Conservation (phyloP, 2,329 filamentous ascomycete genomes). For the Hirsutella thompsonii region DNA sequence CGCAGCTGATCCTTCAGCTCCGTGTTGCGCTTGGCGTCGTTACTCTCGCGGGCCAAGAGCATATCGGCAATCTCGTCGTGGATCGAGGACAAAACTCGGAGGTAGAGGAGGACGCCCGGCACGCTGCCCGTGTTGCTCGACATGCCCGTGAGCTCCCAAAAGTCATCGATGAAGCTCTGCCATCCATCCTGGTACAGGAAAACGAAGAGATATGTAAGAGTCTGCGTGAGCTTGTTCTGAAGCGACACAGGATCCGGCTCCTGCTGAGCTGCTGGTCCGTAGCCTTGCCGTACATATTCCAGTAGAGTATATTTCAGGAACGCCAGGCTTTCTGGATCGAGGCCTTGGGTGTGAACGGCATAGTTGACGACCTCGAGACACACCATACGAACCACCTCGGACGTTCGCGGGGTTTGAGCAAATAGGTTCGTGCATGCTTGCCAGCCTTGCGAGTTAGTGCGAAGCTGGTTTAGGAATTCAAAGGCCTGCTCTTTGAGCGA, state of each 20-base stretch:
- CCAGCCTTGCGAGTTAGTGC: slow-evolving; percentile 75
- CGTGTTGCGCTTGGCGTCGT: slow-evolving; percentile 74
- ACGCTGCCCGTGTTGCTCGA: slow-evolving; percentile 56
- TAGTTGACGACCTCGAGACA: slow-evolving; percentile 89
- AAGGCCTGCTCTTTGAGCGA: slow-evolving; percentile 70
- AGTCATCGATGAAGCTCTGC: slow-evolving; percentile 84
- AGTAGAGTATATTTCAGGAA: slow-evolving; percentile 73
- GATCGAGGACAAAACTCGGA: slow-evolving; percentile 76
- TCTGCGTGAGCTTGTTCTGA: slow-evolving; percentile 96
- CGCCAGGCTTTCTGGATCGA: slow-evolving; percentile 59
- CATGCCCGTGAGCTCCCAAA: slow-evolving; percentile 59
- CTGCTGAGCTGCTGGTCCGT: slow-evolving; percentile 46
- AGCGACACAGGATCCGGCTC: slow-evolving; percentile 61
- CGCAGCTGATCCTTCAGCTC: slow-evolving; percentile 86
- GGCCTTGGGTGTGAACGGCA: slow-evolving; percentile 66
- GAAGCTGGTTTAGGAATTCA: slow-evolving; percentile 66
- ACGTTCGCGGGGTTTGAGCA: slow-evolving; percentile 58
- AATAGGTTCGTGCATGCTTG: slow-evolving; percentile 82
- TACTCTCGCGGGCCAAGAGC: slow-evolving; percentile 63
- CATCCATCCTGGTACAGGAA: slow-evolving; percentile 76
- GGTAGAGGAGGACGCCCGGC: slow-evolving; percentile 69
- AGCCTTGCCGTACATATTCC: slow-evolving; percentile 66
- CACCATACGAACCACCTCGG: slow-evolving; percentile 78
- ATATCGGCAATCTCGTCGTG: slow-evolving; percentile 97
- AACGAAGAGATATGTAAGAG: slow-evolving; percentile 85